Evolutionary conservation across 805 yeast genomes (phyloP), one percentile per base, ranked within the genome.

Genomic region (Candida verbasci): DNA sequence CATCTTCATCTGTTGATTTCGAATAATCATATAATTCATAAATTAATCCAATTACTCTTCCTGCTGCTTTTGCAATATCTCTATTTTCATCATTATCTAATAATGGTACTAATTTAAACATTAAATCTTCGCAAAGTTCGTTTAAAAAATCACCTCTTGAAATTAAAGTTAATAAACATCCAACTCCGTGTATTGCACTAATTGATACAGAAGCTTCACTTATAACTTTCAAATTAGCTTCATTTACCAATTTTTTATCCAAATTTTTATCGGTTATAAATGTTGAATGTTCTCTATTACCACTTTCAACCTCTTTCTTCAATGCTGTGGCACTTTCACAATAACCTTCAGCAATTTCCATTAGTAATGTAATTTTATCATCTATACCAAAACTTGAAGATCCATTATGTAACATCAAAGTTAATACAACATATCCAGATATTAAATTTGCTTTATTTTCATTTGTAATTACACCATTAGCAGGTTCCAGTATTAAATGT

Each of bases 51-150:
- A 76, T 57, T 10, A 76, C 60, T 43, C 78, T 66, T 3, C 77
- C 79, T 1, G 76, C 74, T 0, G 84, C 76, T 34, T 72, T 70
- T 17, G 73, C 60, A 8, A 79, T 58, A n/a, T 70, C 76, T 15
- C 65, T 52, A 35, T 48, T 55, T 25, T 61, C 59, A 23, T 58
- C 70, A 30, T 62, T 57, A 37, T 70, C 71, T 14, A 75, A 50
- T 25, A 72, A 58, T 2, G 60, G 69, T 5, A 72, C 55, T 18
- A 72, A 42, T 31, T 68, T 62, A 5, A 44, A 41, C 25, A 67
- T 43, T 17, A 61, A 53, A 24, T 70, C 74, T 18, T 47, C 45
- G 17, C 75, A 47, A 6, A 61, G 33, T 23, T 65, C 70, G 49
- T 70, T 71, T 34, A 63, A 58, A 51, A 47, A 62, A 27, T 63